Evolutionary conservation across 225 moss, liverwort and hornwort species (phyloP), one percentile per base, ranked within the genome.

Genomic region (Physcomitrellopsis africana): DNA sequence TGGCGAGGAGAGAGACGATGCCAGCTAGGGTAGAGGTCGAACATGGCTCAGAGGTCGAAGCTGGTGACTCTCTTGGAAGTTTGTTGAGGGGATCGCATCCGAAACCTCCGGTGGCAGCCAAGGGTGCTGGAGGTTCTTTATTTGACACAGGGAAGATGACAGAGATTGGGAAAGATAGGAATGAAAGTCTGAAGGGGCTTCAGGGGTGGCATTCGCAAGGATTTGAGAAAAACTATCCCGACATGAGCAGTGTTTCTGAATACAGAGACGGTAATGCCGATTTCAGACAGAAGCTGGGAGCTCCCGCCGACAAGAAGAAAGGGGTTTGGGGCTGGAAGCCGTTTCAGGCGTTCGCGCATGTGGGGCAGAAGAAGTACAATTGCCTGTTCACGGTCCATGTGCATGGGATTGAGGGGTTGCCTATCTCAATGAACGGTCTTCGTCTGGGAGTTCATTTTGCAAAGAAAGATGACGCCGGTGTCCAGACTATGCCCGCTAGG

Each of bases 271-370:
- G 89, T 11, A 87, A 81, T 77, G 81, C 82, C 61, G 89, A 93
- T 57, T 89, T 92, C 48, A 89, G 89, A 70, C 89, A 82, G 69
- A 93, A 86, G 72, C 52, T 92, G 53, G 97, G 94, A 65, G 87
- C 78, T 15, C 82, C 72, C 12, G 80, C 84, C 4, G 93, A 87
- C 65, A 99, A 94, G 87, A 85, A 81, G 78, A 94, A 90, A 76
- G 90, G 94, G 17, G 74, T 93, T 66, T 94, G 97, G 97, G 84
- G 86, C 57, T 99, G 97, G 97, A 94, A 91, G 84, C 91, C 97
- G 13, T 99, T 99, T 72, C 90, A 94, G 14, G 94, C 93, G 18
- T 81, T 99, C 41, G 91, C 94, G 37, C 94, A 94, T 42, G 91
- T 99, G 45, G 97, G 90, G 32, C 94, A 93, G 66, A 89, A 90